Evolutionary conservation across 352 stramenopile species (phyloP), one percentile per base, ranked within the genome.

Genomic region (Pythium brachiatum): DNA sequence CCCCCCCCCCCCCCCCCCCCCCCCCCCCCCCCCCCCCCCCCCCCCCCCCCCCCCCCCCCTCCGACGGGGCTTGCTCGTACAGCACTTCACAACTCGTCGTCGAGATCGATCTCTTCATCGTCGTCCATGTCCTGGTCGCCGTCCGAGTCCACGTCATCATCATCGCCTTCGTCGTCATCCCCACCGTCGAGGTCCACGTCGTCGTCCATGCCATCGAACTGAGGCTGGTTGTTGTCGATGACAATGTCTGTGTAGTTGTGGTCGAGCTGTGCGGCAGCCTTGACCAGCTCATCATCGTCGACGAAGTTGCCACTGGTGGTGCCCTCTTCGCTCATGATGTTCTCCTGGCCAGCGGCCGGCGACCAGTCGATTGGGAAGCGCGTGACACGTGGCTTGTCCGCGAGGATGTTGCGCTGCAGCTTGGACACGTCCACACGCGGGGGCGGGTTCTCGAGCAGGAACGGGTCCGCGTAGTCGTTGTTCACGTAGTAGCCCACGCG

Each of bases 401-500:
- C 95, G 60, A 99, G 79, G 58, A 99, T 98, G 72, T 98, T 97
- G 63, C 97, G 89, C 71, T 95, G 82, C 57, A 99, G 81, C 70
- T 98, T 97, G 39, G 73, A 84, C 48, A 98, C 83, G 65, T 98
- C 92, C 27, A 98, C 83, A 15, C 60, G 70, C 12, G 76, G 60
- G 12, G 86, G 86, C 25, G 86, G 86, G 67, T 94, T 94, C 60
- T 95, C 84, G 11, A 92, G 68, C 70, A 94, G 66, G 67, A 88
- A 89, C 53, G 90, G 90, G 64, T 97, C 92, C 26, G 84, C 82
- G 76, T 99, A 99, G 83, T 99, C 97, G 78, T 99, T 99, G 74
- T 99, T 99, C 25, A 99, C 97, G 78, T 99, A 99, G 81, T 99
- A 99, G 12, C 84, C 84, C 6, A 95, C 84, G 38, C 97, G 89